phyloP scores from a whole-genome alignment of 306 rosid species.

The Cicer yamashitae region DNA sequence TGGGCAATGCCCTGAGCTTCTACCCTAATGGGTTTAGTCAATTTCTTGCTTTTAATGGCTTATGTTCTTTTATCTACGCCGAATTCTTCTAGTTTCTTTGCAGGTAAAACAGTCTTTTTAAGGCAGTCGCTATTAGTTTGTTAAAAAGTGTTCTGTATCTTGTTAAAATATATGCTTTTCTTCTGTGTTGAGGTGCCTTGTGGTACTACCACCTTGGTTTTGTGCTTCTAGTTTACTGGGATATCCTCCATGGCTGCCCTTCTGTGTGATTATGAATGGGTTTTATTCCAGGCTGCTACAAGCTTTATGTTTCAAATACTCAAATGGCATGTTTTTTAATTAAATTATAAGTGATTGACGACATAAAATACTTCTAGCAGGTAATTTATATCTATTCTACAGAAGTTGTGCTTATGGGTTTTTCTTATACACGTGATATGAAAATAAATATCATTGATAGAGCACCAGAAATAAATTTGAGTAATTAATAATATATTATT shows the following conservation, averaged over 20 bases:
- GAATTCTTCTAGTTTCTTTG: conserved; percentile 55
- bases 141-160: conserved; percentile 52
- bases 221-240: conserved; percentile 64
- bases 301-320: conserved; percentile 64
- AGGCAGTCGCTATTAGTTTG: conserved; percentile 48
- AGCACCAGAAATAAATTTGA: neutral
- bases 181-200: conserved; percentile 75
- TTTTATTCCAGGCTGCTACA: conserved; percentile 71
- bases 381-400: conserved; percentile 65
- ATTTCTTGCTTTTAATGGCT: conserved; percentile 56
- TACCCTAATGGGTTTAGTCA: conserved; percentile 70
- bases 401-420: conserved; percentile 55
- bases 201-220: conserved; percentile 79
- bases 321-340: conserved; percentile 52
- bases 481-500: neutral
- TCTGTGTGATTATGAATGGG: conserved; percentile 70
- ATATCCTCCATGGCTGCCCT: conserved; percentile 67
- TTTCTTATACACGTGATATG: neutral
- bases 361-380: conserved; percentile 69
- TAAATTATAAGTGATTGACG: conserved; percentile 54
- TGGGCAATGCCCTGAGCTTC: conserved; percentile 76
- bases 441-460: neutral
- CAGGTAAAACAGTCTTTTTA: conserved; percentile 48
- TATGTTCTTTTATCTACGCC: conserved; percentile 50
- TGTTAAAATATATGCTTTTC: conserved; percentile 70